A percentile compares a stretch with the other conserved stretches of the same genome.
These are phyloP conservation scores for Waitea zeae DNA, from an alignment of 1,284 basidiomycete genomes.

Conservation along the genomic window DNA sequence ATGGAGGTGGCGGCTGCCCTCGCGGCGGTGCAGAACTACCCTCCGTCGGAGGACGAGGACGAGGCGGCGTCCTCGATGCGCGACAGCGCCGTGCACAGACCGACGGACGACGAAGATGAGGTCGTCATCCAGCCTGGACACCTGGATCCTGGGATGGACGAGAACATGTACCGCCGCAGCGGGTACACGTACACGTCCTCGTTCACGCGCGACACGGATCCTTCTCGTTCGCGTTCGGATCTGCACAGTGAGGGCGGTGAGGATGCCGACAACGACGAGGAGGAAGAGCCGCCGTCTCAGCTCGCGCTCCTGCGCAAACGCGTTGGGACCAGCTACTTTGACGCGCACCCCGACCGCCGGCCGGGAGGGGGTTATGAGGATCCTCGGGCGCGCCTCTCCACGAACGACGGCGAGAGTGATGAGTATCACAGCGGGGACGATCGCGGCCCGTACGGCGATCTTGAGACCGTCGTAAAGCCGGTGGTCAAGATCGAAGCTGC, in stretches of 20 bases:
- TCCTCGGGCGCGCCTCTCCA: constrained; percentile 10
- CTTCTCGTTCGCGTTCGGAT: background rate
- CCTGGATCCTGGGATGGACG: background rate
- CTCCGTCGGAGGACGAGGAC: constrained; percentile 28
- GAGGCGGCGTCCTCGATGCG: constrained; percentile 12
- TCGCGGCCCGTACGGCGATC: background rate
- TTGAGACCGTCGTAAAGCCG: background rate
- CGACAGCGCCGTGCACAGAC: no score
- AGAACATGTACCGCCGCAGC: no score
- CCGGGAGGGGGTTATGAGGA: constrained; percentile 15
- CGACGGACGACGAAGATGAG: constrained; percentile 19
- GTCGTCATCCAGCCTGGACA: constrained; percentile 5
- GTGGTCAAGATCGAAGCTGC: background rate
- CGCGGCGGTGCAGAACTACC: constrained; percentile 37
- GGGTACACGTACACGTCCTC: no score
- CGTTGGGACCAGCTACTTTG: constrained; percentile 41
- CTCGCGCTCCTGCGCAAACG: background rate
- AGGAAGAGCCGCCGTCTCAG: background rate
- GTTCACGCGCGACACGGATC: constrained; percentile 1
- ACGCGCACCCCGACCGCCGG: constrained; percentile 40
- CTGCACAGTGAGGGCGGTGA: background rate
- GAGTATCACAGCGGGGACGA: constrained; percentile 6
- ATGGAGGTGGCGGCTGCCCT: constrained; percentile 55
- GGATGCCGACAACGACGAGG: background rate
- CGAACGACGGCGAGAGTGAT: constrained; percentile 11